Evolutionary conservation across 768 basidiomycete genomes (phyloP).

Genomic region (Ramaria sp.): DNA sequence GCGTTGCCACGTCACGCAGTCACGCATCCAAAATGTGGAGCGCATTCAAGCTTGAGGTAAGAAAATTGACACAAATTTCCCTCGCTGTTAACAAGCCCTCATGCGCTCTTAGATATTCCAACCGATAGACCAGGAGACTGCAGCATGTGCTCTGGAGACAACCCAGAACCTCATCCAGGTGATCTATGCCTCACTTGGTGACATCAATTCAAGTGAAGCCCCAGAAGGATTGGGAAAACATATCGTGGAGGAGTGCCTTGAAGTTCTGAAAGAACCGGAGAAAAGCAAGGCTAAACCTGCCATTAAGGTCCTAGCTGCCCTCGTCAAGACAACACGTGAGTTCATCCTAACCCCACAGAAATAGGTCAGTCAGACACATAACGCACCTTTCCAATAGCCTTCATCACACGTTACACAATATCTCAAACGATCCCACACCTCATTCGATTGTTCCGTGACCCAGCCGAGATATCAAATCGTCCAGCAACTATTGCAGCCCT

Average conservation of each 20-base stretch:
- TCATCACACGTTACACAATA: conserved; percentile 56
- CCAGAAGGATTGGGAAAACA: conserved; percentile 54
- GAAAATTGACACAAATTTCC: not conserved
- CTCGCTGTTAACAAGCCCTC: not conserved
- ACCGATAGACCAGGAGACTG: conserved; percentile 70
- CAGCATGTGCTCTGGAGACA: conserved; percentile 61
- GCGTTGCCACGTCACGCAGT: conserved; percentile 44
- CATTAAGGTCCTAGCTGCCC: conserved; percentile 69
- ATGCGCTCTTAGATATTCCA: conserved; percentile 66
- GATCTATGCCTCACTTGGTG: conserved; percentile 38
- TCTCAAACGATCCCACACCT: conserved; percentile 65
- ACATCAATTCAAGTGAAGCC: conserved; percentile 25
- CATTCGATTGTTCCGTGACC: conserved; percentile 62
- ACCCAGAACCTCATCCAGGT: conserved; percentile 65
- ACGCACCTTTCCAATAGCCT: conserved; percentile 33
- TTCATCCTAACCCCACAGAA: conserved; percentile 11
- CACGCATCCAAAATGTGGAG: conserved; percentile 82
- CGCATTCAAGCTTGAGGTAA: conserved; percentile 79
- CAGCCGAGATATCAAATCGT: conserved; percentile 57
- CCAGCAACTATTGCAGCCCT: conserved; percentile 57
- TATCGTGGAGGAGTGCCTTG: conserved; percentile 72
- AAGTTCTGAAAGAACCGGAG: conserved; percentile 79
- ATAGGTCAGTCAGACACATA: not conserved
- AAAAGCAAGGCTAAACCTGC: conserved; percentile 88
- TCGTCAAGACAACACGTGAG: conserved; percentile 73